These are phyloP conservation scores for Zancudomyces culisetae DNA, from an alignment of 371 early-diverging fungal species.

Conservation along the genomic window DNA sequence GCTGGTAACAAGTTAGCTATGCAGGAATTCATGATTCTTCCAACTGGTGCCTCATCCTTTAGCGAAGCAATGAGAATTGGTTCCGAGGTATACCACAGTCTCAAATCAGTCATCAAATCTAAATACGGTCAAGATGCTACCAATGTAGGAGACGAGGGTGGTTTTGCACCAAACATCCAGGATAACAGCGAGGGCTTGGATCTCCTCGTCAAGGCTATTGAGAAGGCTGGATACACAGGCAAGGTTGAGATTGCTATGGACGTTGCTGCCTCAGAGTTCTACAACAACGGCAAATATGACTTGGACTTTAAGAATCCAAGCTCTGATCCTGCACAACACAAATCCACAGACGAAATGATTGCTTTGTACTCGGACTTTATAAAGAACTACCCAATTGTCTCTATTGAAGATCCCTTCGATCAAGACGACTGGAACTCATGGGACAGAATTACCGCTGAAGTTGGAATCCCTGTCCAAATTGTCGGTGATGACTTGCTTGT, in stretches of 20 bases:
- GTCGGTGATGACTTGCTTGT: conserved; percentile 98
- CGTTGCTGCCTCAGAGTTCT: conserved; percentile 94
- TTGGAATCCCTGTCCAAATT: conserved; percentile 57
- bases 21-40: conserved; percentile 99
- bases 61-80: conserved; percentile 95
- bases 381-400: conserved; percentile 81
- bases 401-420: conserved; percentile 98
- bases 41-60: conserved; percentile 83
- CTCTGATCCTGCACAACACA: conserved; percentile 53
- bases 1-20: conserved; percentile 98
- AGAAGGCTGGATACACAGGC: conserved; percentile 80
- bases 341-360: conserved; percentile 62
- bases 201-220: conserved; percentile 74
- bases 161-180: conserved; percentile 98
- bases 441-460: conserved; percentile 48
- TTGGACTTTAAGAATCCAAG: conserved; percentile 87
- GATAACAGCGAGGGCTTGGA: conserved; percentile 91
- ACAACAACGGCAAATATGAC: conserved; percentile 88
- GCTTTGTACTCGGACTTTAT: conserved; percentile 69
- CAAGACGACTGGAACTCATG: conserved; percentile 97
- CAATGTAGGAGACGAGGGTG: conserved; percentile 99
- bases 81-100: conserved; percentile 83
- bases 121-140: conserved; percentile 96
- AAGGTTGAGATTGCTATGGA: conserved; percentile 97
- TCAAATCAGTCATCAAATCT: conserved; percentile 88